Conservation (phyloP, 1,284 basidiomycete species). For the Irpex sp. region DNA sequence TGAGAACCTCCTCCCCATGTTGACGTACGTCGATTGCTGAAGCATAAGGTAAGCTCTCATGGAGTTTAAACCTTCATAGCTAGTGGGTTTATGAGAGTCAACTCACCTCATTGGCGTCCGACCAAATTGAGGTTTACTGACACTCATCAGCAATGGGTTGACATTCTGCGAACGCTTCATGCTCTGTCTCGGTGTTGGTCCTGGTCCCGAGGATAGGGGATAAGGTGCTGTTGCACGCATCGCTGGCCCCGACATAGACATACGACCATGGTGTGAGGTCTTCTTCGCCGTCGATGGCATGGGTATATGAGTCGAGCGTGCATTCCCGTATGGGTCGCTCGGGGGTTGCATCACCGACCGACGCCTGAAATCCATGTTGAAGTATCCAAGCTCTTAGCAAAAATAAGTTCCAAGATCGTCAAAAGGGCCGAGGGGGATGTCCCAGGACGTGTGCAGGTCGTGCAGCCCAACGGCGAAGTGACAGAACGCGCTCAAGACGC, state of each 20-base stretch:
- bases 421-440: no score
- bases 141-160: slow-evolving; percentile 68
- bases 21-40: slow-evolving; percentile 65
- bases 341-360: slow-evolving; percentile 57
- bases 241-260: slow-evolving; percentile 69
- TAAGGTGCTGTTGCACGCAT: slow-evolving; percentile 54
- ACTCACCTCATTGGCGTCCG: slow-evolving; percentile 74
- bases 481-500: not conserved
- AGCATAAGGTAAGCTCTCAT: not conserved
- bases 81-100: not conserved
- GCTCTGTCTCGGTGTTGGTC: slow-evolving; percentile 61
- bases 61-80: not conserved
- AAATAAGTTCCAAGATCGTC: no score
- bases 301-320: slow-evolving; percentile 35
- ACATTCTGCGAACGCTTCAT: slow-evolving; percentile 61
- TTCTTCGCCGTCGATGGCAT: slow-evolving; percentile 68
- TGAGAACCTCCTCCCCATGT: slow-evolving; percentile 51
- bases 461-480: slow-evolving; percentile 4
- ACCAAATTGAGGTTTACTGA: slow-evolving; percentile 62
- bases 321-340: slow-evolving; percentile 46
- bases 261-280: slow-evolving; percentile 45
- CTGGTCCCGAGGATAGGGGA: slow-evolving; percentile 36
- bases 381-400: slow-evolving; percentile 12
- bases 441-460: not conserved
- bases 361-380: slow-evolving; percentile 44